A percentile compares a stretch with the other conserved stretches of the same genome.
phyloP scores from a whole-genome alignment of 169 alveolate genomes.

The Ichthyophthirius multifiliis region DNA sequence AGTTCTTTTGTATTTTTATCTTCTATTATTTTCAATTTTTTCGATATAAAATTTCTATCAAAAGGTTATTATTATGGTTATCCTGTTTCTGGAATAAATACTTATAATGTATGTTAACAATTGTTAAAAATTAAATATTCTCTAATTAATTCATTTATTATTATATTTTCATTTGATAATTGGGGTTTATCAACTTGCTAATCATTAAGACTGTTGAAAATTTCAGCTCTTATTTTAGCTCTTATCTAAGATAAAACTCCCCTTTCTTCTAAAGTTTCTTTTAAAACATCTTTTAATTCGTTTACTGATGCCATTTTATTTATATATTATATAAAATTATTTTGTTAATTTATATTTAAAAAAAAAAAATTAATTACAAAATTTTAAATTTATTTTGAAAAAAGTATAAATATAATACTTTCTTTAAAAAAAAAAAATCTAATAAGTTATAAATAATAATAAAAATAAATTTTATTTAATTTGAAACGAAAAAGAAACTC shows the following conservation, averaged over 20 bases:
- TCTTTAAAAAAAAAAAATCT: too few relatives aligned
- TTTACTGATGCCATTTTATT: conserved; percentile 71
- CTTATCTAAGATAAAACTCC: conserved; percentile 76
- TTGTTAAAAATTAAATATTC: conserved; percentile 80
- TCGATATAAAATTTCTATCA: conserved; percentile 53
- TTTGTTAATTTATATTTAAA: not conserved
- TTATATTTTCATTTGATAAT: conserved; percentile 73
- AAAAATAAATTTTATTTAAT: too few relatives aligned
- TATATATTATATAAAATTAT: not conserved
- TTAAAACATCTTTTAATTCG: conserved; percentile 76
- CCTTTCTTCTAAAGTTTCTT: conserved; percentile 77
- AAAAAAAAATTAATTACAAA: too few relatives aligned
- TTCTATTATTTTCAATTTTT: conserved; percentile 43
- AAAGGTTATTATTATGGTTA: conserved; percentile 68
- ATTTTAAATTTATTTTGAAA: too few relatives aligned
- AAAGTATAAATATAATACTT: too few relatives aligned
- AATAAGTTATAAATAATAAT: too few relatives aligned
- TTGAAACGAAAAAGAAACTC: too few relatives aligned
- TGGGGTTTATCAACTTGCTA: conserved; percentile 63
- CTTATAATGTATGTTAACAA: conserved; percentile 72
- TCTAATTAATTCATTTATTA: conserved; percentile 84
- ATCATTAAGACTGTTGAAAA: conserved; percentile 76
- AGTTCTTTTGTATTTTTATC: conserved; percentile 28
- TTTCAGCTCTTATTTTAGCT: conserved; percentile 79
- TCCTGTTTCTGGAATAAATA: conserved; percentile 80